Evolutionary conservation across 2,329 filamentous ascomycete species (phyloP), one percentile per base, ranked within the genome.

Genomic region (Pestalotiopsis sp.): DNA sequence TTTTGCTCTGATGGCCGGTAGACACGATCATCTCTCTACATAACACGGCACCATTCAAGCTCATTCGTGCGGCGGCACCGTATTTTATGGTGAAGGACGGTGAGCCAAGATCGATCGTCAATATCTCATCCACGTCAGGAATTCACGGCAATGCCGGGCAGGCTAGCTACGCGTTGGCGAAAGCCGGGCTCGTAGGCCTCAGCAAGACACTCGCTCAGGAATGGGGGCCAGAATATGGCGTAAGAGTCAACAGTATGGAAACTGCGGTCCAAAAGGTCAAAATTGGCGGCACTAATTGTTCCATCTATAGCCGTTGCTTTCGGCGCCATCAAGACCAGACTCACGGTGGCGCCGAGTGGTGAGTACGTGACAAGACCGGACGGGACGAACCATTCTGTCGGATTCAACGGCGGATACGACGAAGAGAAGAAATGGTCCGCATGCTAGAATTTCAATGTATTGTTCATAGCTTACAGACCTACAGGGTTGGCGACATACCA

Each of bases 191-290:
- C 20, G 56, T 58, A n/a, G 56, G 56, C n/a, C 56, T 58, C 13
- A 58, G n/a, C 56, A 58, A 58, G 14, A 58, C 56, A 23, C 25
- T 58, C 13, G 56, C 56, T n/a, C 56, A 58, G 25, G 56, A 58
- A 14, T 58, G 59, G 59, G 59, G 59, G 14, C 59, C 59, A 17
- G 59, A 61, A 27, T 61, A 61, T 27, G 59, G 59, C 59, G 36
- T 61, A 25, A 61, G 59, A 61, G 59, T 27, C 27, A 61, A 61
- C 59, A 61, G 59, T 61, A 61, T 61, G 59, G 11, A 14, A n/a
- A 17, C n/a, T 31, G 17, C 9, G 11, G 11, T 14, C 4, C 23
- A n/a, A 36, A 17, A 27, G 12, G 23, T 6, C 9, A 3, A 17
- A 5, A n/a, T 61, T 58, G 20, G 25, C 2, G 23, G 36, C 12